Evolutionary conservation across 1,139 yeast genomes (phyloP).

Genomic region (Torulaspora pretoriensis): DNA sequence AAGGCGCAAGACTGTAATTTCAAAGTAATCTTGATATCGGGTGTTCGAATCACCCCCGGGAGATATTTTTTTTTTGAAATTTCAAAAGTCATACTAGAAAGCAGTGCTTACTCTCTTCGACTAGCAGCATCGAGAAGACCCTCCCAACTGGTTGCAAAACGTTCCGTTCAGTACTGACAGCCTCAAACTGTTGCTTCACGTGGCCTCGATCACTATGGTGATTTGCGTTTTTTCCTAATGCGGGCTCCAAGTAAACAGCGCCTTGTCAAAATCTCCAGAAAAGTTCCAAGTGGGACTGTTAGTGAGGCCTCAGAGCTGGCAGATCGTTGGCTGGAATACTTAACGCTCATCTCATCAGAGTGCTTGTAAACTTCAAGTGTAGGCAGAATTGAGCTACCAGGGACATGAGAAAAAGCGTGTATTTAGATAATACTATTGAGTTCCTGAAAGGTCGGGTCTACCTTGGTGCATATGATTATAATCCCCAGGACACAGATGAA

Average conservation of each 20-base stretch:
- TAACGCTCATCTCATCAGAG: too few species aligned
- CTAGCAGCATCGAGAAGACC: not conserved
- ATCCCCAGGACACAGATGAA: conserved; percentile 73
- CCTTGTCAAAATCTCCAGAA: conserved; percentile 1
- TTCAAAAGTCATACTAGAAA: not conserved
- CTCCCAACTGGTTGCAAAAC: too few species aligned
- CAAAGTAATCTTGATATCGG: conserved; percentile 29
- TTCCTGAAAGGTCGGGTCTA: conserved; percentile 66
- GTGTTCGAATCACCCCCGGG: conserved; percentile 34
- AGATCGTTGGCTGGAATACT: too few species aligned
- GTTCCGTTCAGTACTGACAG: too few species aligned
- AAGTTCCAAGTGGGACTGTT: conserved; percentile 2
- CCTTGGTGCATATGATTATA: conserved; percentile 79
- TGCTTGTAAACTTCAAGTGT: too few species aligned
- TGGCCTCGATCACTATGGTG: not conserved
- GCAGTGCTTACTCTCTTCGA: not conserved
- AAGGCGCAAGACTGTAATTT: conserved; percentile 32
- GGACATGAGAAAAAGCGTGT: conserved; percentile 32
- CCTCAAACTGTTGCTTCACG: not conserved
- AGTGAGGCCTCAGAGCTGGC: not conserved
- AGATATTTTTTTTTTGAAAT: conserved; percentile 18
- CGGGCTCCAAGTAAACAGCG: conserved; percentile 11
- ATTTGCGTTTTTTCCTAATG: conserved; percentile 5
- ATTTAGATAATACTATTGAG: conserved; percentile 37
- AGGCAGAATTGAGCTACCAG: not conserved